Base-by-base conservation (phyloP, 2,329 filamentous ascomycete species). In the Parastagonospora nodorum region DNA sequence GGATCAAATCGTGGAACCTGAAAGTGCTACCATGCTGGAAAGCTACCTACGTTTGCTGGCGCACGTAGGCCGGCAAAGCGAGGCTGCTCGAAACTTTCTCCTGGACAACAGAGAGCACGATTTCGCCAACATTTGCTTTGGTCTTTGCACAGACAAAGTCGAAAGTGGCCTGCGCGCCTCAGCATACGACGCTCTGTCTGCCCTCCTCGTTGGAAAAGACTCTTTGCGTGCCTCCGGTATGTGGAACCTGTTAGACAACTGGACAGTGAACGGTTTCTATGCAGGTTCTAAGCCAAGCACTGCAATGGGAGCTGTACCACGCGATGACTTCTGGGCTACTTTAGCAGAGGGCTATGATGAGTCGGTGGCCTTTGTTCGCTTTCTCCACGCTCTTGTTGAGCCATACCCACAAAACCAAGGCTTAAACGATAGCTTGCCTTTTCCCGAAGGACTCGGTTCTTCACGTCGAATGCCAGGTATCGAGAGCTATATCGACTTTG, bases 11-110 rank as follows among this genome's bases (percentile, higher is more conserved):
- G 92, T 96, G 27, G 93, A 97, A 68, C 90, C 92, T 4, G 95
- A 99, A 72, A 95, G 90, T 35, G 87, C 88, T n/a, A 89, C 96
- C 75, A 97, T 99, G 90, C 81, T 99, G 27, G 92, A 97, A 68
- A 93, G 91, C 62, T 97, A 97, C 70, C 80, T 99, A 45, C 86
- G 93, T 28, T 82, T 99, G 5, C 89, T 96, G 63, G 85, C 90
- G 3, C 91, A 95, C 71, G 79, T 99, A 8, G 87, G 88, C 55
- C 81, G 83, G 16, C 86, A 93, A 67, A 96, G 90, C 66, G 79
- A 83, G 51, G 78, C 80, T 15, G 88, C 91, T 1, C 84, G 93
- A 42, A 76, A 83, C 30, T 96, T 88, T 79, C 80, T 97, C 51
- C 77, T 95, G 16, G 82, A 85, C 36, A 78, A 84, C 50, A 82